A percentile compares a stretch with the other conserved stretches of the same genome.
phyloP scores from a whole-genome alignment of 306 rosid species.

The Albizia julibrissin region DNA sequence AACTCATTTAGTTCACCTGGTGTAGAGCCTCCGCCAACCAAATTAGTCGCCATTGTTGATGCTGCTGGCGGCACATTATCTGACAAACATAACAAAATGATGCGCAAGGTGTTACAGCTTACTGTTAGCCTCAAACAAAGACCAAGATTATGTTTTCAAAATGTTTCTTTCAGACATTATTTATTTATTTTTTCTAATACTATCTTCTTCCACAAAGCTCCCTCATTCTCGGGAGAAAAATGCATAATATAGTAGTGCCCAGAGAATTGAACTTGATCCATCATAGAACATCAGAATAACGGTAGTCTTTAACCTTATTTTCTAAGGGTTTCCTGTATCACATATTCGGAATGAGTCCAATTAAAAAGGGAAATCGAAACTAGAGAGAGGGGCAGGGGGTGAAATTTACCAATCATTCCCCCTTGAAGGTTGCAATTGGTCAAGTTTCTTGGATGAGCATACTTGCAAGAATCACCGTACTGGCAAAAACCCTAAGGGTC shows the following conservation, averaged over 20 bases:
- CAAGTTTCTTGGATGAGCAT: conserved; percentile 62
- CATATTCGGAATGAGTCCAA: background rate
- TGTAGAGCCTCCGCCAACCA: conserved; percentile 25
- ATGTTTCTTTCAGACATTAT: background rate
- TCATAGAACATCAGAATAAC: background rate
- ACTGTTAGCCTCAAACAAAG: background rate
- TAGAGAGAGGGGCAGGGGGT: background rate
- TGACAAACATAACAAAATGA: conserved; percentile 27
- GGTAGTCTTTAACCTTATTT: background rate
- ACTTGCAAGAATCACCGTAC: conserved; percentile 74
- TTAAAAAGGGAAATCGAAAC: background rate
- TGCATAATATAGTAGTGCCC: background rate
- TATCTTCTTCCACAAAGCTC: background rate
- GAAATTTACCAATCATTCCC: conserved; percentile 36
- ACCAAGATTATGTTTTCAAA: background rate
- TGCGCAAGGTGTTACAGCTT: background rate
- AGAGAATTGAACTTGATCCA: background rate
- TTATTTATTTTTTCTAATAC: background rate
- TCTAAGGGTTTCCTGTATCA: background rate
- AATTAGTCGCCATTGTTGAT: conserved; percentile 29
- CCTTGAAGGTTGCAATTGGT: conserved; percentile 32
- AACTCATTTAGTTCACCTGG: conserved; percentile 38
- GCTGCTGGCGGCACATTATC: conserved; percentile 37
- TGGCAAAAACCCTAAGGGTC: conserved; percentile 60
- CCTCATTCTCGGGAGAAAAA: background rate